Evolutionary conservation across 768 basidiomycete genomes (phyloP), one percentile per base, ranked within the genome.

Genomic region (Kwoniella sp.): DNA sequence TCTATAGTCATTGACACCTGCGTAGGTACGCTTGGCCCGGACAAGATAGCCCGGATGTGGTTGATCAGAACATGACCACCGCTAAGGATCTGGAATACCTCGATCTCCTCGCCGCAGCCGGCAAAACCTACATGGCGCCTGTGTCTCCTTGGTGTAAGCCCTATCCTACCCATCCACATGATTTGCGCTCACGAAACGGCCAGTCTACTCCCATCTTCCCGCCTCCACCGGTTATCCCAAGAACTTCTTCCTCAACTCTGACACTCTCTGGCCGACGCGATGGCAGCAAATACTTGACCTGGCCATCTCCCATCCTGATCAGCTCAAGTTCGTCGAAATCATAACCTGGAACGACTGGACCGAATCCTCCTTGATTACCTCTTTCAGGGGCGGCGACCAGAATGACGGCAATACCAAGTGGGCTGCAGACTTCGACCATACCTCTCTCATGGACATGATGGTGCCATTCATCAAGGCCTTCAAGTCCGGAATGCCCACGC

Each of bases 391-490:
- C 15, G 50, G 59, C 2, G 63, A 71, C 48, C 63, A 61, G 4
- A 67, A 69, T 47, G 73, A 73, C 46, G 73, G 69, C 14, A 60
- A 63, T 12, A 62, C 63, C n/a, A 59, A 53, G 31, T 71, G 67
- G 67, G 57, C 63, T n/a, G 55, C 60, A n/a, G 71, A 61, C 10
- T 55, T 73, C 34, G 67, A 70, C 26, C 73, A 74, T 52, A 56
- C 59, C 8, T 62, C 65, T 40, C 58, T 69, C 55, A 61, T 73
- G 17, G 69, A 71, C 41, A 63, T 73, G 46, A 64, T 67, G 23
- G 50, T 55, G 17, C 69, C 73, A 5, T 74, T 69, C 65, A 74
- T 74, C 53, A 49, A 53, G 14, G 73, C 73, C 3, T 74, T 71
- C 63, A 68, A 70, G 46, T 46, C 67, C 2, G 73, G 71, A 9